Evolutionary conservation across 139 green algal genomes (phyloP).

Genomic region (Tetradesmus obliquus): DNA sequence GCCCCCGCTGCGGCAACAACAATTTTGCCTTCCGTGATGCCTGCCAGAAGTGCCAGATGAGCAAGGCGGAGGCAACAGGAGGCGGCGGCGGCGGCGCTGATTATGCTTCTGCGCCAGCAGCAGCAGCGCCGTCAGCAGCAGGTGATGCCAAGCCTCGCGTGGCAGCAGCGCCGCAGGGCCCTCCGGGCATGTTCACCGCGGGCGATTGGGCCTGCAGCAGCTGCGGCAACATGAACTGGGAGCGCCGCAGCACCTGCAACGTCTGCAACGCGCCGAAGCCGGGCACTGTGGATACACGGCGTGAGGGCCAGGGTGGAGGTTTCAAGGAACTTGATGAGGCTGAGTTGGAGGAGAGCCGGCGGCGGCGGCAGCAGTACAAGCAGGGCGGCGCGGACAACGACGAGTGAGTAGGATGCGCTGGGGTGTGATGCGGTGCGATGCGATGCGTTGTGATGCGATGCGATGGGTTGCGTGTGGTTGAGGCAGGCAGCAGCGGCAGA

Average conservation of each 20-base stretch:
- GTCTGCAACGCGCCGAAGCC: constrained; percentile 67
- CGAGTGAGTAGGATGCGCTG: constrained; percentile 45
- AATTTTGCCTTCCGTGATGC: constrained; percentile 74
- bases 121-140: background rate
- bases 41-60: constrained; percentile 80
- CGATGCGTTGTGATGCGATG: background rate
- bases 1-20: constrained; percentile 77
- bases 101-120: background rate
- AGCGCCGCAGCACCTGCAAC: constrained; percentile 76
- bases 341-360: constrained; percentile 75
- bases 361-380: constrained; percentile 68
- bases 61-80: constrained; percentile 56
- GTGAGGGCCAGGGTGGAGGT: constrained; percentile 71
- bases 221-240: constrained; percentile 86
- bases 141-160: constrained; percentile 47
- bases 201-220: constrained; percentile 85
- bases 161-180: constrained; percentile 66
- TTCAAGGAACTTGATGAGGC: constrained; percentile 85
- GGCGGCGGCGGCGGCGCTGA: constrained; percentile 38
- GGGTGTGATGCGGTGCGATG: background rate
- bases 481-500: background rate
- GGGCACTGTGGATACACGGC: constrained; percentile 62
- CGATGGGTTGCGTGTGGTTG: background rate
- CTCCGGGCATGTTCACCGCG: constrained; percentile 62
- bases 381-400: constrained; percentile 54